Evolutionary conservation across 139 green algal genomes (phyloP).

Genomic region (Haematococcus sp.): DNA sequence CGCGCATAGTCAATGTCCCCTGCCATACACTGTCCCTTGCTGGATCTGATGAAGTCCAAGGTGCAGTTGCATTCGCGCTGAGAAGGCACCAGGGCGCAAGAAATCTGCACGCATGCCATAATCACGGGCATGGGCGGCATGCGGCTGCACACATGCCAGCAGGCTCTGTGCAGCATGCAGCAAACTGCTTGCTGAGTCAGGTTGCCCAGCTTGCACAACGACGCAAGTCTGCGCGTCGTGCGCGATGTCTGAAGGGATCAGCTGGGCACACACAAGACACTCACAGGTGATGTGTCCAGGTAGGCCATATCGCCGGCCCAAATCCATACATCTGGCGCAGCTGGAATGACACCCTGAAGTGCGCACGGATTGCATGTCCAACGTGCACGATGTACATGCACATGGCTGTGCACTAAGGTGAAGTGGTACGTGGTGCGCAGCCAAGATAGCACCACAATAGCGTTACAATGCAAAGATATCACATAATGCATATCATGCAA

Average conservation of each 20-base stretch:
- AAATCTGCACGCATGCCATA: constrained; percentile 11
- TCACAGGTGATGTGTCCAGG: constrained; percentile 26
- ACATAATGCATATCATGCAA: no score
- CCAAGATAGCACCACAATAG: no score
- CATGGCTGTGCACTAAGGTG: no score
- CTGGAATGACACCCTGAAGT: constrained; percentile 50
- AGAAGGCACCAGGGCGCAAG: constrained; percentile 20
- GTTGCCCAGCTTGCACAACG: not conserved
- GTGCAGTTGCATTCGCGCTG: constrained; percentile 48
- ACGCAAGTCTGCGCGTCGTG: no score
- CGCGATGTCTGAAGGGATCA: no score
- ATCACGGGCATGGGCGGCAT: no score
- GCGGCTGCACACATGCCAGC: not conserved
- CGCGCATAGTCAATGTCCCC: constrained; percentile 37
- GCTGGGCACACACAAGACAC: not conserved
- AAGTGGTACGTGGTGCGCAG: no score
- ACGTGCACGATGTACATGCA: no score
- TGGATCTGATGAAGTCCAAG: constrained; percentile 16
- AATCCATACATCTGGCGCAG: constrained; percentile 60
- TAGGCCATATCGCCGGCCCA: constrained; percentile 74
- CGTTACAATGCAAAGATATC: no score
- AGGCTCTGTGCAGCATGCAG: not conserved
- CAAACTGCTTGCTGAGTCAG: constrained; percentile 9
- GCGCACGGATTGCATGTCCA: no score
- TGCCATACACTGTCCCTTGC: constrained; percentile 32